Conservation (phyloP, 106 monocot species). For the Acanthochlamys bracteata region DNA sequence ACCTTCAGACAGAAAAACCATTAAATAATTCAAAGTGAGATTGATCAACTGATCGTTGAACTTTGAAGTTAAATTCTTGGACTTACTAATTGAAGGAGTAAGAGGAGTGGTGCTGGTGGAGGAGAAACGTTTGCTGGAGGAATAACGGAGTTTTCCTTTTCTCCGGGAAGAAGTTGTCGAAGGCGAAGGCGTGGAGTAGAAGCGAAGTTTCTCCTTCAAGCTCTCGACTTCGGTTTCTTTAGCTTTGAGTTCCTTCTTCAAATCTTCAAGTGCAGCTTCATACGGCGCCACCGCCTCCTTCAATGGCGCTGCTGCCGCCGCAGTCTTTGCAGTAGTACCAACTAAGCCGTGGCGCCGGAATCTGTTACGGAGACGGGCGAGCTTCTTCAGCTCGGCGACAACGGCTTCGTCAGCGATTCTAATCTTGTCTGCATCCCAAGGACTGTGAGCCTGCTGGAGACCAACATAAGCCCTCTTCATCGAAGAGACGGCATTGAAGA, state of each 20-base stretch:
- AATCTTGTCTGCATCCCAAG: slow-evolving; percentile 85
- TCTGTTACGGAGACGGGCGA: slow-evolving; percentile 55
- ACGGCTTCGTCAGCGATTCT: slow-evolving; percentile 62
- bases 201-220: slow-evolving; percentile 50
- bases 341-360: slow-evolving; percentile 32
- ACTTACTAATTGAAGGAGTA: too few relatives aligned
- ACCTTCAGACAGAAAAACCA: too few relatives aligned
- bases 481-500: slow-evolving; percentile 60
- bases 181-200: slow-evolving; percentile 11
- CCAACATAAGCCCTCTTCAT: slow-evolving; percentile 63
- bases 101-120: not conserved
- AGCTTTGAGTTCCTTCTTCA: slow-evolving; percentile 52
- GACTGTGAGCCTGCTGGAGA: slow-evolving; percentile 73
- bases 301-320: slow-evolving; percentile 9
- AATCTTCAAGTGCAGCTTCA: slow-evolving; percentile 77
- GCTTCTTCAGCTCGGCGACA: slow-evolving; percentile 59
- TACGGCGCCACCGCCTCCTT: slow-evolving; percentile 75
- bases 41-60: too few relatives aligned
- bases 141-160: too few relatives aligned
- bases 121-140: not conserved
- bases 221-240: slow-evolving; percentile 59
- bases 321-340: not conserved
- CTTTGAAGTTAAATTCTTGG: too few relatives aligned
- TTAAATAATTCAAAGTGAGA: too few relatives aligned
- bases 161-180: slow-evolving; percentile 28